Evolutionary conservation across 495 filamentous ascomycete species (phyloP).

Genomic region (Aspergillus steynii): DNA sequence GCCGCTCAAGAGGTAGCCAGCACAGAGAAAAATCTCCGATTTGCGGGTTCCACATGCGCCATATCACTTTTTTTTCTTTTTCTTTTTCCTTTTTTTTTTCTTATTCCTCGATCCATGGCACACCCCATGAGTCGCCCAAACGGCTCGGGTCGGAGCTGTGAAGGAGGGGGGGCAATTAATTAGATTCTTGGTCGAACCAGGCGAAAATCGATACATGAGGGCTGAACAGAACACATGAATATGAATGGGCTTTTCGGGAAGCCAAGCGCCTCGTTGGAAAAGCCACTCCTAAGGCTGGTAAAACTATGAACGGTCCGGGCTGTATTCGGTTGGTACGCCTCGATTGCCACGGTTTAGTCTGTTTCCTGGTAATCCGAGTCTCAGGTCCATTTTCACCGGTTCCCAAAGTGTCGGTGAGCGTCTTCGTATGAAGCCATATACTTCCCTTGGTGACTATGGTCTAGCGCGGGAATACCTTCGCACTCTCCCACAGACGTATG

Average conservation of each 20-base stretch:
- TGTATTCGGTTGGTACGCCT: neutral
- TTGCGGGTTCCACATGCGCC: conserved; percentile 7
- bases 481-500: neutral
- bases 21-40: conserved; percentile 19
- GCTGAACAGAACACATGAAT: neutral
- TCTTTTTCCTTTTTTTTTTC: neutral
- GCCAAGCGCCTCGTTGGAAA: neutral
- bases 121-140: neutral
- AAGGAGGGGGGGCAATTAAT: conserved; percentile 4
- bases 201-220: neutral
- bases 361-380: neutral
- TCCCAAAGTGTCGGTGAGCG: neutral
- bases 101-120: conserved; percentile 5
- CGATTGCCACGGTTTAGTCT: neutral
- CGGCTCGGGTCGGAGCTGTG: neutral
- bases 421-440: neutral
- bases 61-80: conserved; percentile 1
- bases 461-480: neutral
- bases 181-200: neutral
- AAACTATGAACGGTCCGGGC: too few species aligned
- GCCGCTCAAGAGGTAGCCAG: conserved; percentile 6
- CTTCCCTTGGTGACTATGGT: neutral
- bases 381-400: neutral
- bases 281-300: neutral
- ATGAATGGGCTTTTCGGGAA: neutral